A percentile compares a stretch with the other conserved stretches of the same genome.
Evolutionary conservation across 768 basidiomycete genomes (phyloP).

Genomic region (Termitomyces eurrhizus): DNA sequence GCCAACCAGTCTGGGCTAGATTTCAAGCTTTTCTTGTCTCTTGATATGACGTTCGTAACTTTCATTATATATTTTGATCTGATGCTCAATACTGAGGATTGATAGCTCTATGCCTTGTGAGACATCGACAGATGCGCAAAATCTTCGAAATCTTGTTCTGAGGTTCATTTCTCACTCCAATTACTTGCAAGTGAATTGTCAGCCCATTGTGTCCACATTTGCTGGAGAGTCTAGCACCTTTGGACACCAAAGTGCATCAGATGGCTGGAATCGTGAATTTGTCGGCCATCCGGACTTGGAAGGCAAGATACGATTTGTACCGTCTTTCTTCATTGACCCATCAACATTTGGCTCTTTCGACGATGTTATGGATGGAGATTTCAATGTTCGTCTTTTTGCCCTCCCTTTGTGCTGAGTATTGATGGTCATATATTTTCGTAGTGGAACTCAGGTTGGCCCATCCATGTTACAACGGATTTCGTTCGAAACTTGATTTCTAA

Average conservation of each 20-base stretch:
- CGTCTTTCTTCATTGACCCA: conserved; percentile 65
- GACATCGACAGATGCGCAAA: conserved; percentile 41
- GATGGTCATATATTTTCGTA: conserved; percentile 20
- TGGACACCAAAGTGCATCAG: conserved; percentile 45
- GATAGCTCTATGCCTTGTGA: conserved; percentile 52
- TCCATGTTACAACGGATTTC: conserved; percentile 45
- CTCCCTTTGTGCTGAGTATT: conserved; percentile 6
- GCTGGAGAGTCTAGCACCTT: conserved; percentile 67
- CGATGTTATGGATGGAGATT: conserved; percentile 53
- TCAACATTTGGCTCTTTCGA: conserved; percentile 40
- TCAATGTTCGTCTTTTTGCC: conserved; percentile 40
- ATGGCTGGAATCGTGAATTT: conserved; percentile 60
- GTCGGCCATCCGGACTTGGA: conserved; percentile 39
- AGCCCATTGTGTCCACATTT: conserved; percentile 66
- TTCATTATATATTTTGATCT: background rate
- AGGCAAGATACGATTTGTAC: conserved; percentile 58
- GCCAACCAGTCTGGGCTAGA: conserved; percentile 46
- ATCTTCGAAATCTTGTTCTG: conserved; percentile 50
- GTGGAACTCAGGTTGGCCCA: conserved; percentile 85
- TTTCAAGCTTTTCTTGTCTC: conserved; percentile 74
- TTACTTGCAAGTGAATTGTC: conserved; percentile 43
- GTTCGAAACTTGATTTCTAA: conserved; percentile 17
- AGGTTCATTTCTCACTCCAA: conserved; percentile 54
- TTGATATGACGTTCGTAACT: conserved; percentile 67
- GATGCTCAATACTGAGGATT: background rate